phyloP scores from a whole-genome alignment of 2,329 filamentous ascomycete genomes.

The Aspergillus sp. region DNA sequence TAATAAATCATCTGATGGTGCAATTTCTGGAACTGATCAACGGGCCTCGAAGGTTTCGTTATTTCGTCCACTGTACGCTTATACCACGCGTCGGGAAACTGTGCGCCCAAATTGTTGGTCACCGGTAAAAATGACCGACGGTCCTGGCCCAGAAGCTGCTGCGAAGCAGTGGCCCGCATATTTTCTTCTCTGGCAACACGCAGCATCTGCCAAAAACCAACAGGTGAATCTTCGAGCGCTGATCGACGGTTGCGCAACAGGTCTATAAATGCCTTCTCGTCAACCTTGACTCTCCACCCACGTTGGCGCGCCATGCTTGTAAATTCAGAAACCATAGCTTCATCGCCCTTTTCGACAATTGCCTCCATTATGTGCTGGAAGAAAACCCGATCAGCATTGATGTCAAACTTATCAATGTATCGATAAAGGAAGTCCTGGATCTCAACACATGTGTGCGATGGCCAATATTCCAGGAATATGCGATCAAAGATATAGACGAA shows the following conservation, averaged over 20 bases:
- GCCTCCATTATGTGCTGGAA: conserved; percentile 43
- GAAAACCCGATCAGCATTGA: conserved; percentile 39
- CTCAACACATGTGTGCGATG: conserved; percentile 32
- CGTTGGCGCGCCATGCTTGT: conserved; percentile 29
- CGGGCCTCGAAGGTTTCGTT: conserved; percentile 24
- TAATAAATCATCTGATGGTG: conserved; percentile 38
- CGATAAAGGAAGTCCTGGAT: conserved; percentile 38
- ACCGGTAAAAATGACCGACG: conserved; percentile 29
- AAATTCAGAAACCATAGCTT: conserved; percentile 32
- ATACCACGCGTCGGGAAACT: conserved; percentile 27
- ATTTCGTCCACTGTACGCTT: conserved; percentile 30
- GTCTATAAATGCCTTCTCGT: conserved; percentile 31
- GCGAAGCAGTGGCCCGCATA: conserved; percentile 31
- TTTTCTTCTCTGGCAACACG: conserved; percentile 37
- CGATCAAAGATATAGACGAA: conserved; percentile 40
- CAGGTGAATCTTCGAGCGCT: conserved; percentile 34
- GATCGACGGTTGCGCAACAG: conserved; percentile 35
- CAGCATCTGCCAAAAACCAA: conserved; percentile 43
- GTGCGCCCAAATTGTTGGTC: conserved; percentile 21
- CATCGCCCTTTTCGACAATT: conserved; percentile 39
- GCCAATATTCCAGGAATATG: conserved; percentile 43
- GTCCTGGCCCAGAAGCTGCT: conserved; percentile 38
- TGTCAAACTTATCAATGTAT: conserved; percentile 35
- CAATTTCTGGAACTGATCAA: conserved; percentile 35
- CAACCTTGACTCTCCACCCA: conserved; percentile 34